Evolutionary conservation across 2,329 filamentous ascomycete genomes (phyloP).

Genomic region (Penicillium sp.): DNA sequence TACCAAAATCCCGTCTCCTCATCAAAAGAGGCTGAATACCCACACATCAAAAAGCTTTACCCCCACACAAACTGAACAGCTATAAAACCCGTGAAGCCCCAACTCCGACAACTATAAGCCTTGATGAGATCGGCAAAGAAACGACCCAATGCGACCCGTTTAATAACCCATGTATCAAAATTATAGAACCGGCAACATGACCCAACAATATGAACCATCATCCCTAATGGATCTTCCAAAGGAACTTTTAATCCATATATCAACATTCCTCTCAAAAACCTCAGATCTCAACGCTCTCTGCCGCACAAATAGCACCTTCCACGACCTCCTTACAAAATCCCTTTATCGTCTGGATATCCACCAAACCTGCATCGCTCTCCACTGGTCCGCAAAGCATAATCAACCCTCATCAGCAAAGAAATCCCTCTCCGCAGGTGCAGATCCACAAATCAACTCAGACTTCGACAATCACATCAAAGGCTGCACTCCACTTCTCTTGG

Average conservation of each 20-base stretch:
- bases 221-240: slow-evolving; percentile 9
- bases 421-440: slow-evolving; percentile 16
- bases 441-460: slow-evolving; percentile 14
- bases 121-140: background rate
- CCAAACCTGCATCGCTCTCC: slow-evolving; percentile 11
- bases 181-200: background rate
- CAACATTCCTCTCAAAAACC: slow-evolving; percentile 7
- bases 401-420: slow-evolving; percentile 7
- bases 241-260: slow-evolving; percentile 18
- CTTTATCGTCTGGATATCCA: slow-evolving; percentile 20
- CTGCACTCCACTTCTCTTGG: slow-evolving; percentile 19
- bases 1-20: background rate
- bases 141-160: background rate
- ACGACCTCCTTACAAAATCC: slow-evolving; percentile 13
- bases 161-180: background rate
- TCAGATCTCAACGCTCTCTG: slow-evolving; percentile 19
- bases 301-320: slow-evolving; percentile 9
- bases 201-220: background rate
- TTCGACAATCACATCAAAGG: slow-evolving; percentile 12
- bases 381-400: slow-evolving; percentile 21
- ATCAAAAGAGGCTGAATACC: background rate
- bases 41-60: background rate
- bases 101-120: background rate
- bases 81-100: background rate
- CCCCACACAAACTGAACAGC: background rate